Evolutionary conservation across 2,329 filamentous ascomycete species (phyloP).

Genomic region (Didymella sp.): DNA sequence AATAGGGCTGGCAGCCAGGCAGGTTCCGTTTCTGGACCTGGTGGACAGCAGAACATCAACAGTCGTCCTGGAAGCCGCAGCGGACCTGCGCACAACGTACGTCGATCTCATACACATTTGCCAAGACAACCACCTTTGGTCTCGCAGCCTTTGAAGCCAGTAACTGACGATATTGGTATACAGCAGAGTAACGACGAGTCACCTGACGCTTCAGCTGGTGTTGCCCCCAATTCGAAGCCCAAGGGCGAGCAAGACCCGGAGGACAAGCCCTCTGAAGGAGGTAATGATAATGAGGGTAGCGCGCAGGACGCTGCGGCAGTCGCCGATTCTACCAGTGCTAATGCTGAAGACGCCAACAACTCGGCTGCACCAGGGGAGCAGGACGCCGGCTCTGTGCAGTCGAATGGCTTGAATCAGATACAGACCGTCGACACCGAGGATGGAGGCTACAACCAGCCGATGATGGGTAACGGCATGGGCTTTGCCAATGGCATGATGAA

Average conservation of each 20-base stretch:
- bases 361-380: slow-evolving; percentile 29
- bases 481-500: slow-evolving; percentile 44
- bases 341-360: slow-evolving; percentile 19
- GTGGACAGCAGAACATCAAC: slow-evolving; percentile 30
- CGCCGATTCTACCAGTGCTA: slow-evolving; percentile 16
- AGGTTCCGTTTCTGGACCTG: slow-evolving; percentile 38
- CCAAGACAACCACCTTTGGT: slow-evolving; percentile 19
- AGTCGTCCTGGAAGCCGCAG: slow-evolving; percentile 43
- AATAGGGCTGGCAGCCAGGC: slow-evolving; percentile 53
- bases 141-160: slow-evolving; percentile 7
- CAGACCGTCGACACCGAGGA: slow-evolving; percentile 45
- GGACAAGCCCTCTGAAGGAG: slow-evolving; percentile 38
- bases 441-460: slow-evolving; percentile 35
- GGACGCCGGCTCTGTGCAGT: slow-evolving; percentile 21
- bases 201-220: slow-evolving; percentile 39
- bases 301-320: slow-evolving; percentile 9
- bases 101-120: slow-evolving; percentile 36
- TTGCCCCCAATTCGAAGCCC: slow-evolving; percentile 43
- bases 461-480: slow-evolving; percentile 39
- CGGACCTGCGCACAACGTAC: slow-evolving; percentile 44
- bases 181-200: slow-evolving; percentile 44
- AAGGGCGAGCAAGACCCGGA: slow-evolving; percentile 36
- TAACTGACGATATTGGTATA: slow-evolving; percentile 35
- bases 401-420: slow-evolving; percentile 41
- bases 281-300: slow-evolving; percentile 33